A percentile compares a stretch with the other conserved stretches of the same genome.
Evolutionary conservation across 495 filamentous ascomycete genomes (phyloP).

Genomic region (Aspergillus nanangensis): DNA sequence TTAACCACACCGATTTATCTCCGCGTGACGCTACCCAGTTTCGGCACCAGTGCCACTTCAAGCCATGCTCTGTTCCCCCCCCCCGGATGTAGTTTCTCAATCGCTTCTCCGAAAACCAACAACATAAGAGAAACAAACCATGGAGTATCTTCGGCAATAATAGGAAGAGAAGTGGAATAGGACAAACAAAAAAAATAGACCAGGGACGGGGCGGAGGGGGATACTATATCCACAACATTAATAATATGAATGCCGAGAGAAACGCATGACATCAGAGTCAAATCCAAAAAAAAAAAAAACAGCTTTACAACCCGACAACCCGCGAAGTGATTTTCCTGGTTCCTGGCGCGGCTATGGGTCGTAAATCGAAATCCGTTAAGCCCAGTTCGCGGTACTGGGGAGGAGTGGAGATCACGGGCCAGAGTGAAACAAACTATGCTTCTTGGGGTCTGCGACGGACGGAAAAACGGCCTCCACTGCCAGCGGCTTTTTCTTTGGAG

Average conservation of each 20-base stretch:
- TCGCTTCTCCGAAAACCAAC: neutral
- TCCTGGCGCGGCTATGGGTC: conserved; percentile 2
- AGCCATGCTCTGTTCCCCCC: too few relatives aligned
- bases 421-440: neutral
- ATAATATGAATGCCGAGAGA: too few relatives aligned
- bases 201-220: too few relatives aligned
- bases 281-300: too few relatives aligned
- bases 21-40: neutral
- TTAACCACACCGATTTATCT: neutral
- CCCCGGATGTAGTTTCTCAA: too few relatives aligned
- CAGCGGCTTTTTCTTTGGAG: too few relatives aligned
- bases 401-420: neutral
- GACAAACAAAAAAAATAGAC: too few relatives aligned
- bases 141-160: too few relatives aligned
- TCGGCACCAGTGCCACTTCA: too few relatives aligned
- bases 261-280: conserved; percentile 6
- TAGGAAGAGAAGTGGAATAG: too few relatives aligned
- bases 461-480: neutral
- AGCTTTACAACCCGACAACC: neutral
- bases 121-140: neutral
- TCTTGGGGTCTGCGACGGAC: too few relatives aligned
- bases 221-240: too few relatives aligned
- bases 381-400: neutral
- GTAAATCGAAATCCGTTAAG: neutral
- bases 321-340: neutral